Percentiles rank a stretch among this genome's conserved stretches.
phyloP scores from a whole-genome alignment of 305 asterid genomes.

The Plantago coronopus region DNA sequence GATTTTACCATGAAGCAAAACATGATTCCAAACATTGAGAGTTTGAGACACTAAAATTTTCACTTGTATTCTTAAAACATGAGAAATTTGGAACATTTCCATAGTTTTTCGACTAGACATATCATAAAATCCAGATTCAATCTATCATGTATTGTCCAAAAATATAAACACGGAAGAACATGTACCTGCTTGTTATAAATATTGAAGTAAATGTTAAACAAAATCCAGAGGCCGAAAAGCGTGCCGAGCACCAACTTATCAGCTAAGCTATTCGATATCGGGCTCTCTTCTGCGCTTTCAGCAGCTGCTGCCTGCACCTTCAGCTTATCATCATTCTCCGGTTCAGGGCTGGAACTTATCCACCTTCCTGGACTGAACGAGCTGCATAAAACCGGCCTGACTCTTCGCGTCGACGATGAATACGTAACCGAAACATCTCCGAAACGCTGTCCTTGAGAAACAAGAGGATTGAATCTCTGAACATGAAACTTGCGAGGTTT shows the following conservation, averaged over 20 bases:
- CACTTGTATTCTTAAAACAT: too few species aligned
- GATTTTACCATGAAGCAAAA: too few species aligned
- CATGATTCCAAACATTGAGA: too few species aligned
- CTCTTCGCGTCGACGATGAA: conserved; percentile 15
- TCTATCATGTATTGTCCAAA: too few species aligned
- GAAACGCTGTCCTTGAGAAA: conserved; percentile 12
- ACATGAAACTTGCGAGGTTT: conserved; percentile 36
- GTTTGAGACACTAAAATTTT: too few species aligned
- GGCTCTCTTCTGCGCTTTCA: conserved; percentile 47
- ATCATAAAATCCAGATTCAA: too few species aligned
- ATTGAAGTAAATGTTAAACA: conserved; percentile 91
- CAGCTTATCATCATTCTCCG: conserved; percentile 37
- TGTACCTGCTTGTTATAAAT: conserved; percentile 91
- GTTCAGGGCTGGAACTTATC: conserved; percentile 41
- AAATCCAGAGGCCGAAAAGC: conserved; percentile 85
- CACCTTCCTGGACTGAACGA: conserved; percentile 49
- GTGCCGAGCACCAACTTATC: conserved; percentile 72
- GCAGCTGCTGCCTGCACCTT: conserved; percentile 61
- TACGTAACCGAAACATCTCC: conserved; percentile 17
- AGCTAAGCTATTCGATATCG: conserved; percentile 38
- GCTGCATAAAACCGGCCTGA: conserved; percentile 37
- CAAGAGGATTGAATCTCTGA: conserved; percentile 23
- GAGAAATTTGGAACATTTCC: too few species aligned
- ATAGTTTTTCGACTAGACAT: too few species aligned
- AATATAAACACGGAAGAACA: too few species aligned